Base-by-base conservation (phyloP, 441 rosid genomes). In the Syzygium syzygioides region DNA sequence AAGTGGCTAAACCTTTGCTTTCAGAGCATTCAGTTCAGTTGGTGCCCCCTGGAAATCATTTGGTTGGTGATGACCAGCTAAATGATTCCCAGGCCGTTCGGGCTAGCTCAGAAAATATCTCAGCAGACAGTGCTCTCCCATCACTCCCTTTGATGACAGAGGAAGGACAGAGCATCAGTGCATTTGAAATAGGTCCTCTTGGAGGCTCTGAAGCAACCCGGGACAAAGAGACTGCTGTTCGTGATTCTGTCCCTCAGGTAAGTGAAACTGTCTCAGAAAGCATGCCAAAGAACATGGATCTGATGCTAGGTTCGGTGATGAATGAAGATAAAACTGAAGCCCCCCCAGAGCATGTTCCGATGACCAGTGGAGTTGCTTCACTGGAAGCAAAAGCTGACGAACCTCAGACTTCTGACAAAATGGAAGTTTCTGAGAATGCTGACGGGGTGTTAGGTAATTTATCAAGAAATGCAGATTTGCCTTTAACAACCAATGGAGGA, bases 21-120 rank as follows among this genome's bases (percentile, higher is more conserved):
- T 68, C 83, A 37, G 89, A 66, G 68, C 71, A 91, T 89, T 89
- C 90, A 34, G 88, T 53, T 87, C 57, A 89, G n/a, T 37, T 45
- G 68, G 88, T 57, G 56, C 86, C 60, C 45, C 90, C 90, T 86
- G 88, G 57, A 87, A 48, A 62, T 86, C 71, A 53, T 88, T 53
- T n/a, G 57, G 79, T 89, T 85, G 88, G 90, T 90, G 91, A 79
- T 60, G 71, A 85, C 83, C 86, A 41, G 28, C 48, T 80, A 59
- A 90, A 76, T 85, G 50, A 50, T 37, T 85, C 84, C 60, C 86
- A 50, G 87, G 55, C 48, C 59, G 79, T 71, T 83, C 86, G 48
- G 68, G 62, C 34, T 76, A 68, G 62, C 86, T 86, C 88, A 18
- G 86, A 86, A 87, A 66, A 88, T 17, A 55, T 50, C 45, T 55